Evolutionary conservation across 805 yeast species (phyloP).

Genomic region (Teunomyces funiuensis): DNA sequence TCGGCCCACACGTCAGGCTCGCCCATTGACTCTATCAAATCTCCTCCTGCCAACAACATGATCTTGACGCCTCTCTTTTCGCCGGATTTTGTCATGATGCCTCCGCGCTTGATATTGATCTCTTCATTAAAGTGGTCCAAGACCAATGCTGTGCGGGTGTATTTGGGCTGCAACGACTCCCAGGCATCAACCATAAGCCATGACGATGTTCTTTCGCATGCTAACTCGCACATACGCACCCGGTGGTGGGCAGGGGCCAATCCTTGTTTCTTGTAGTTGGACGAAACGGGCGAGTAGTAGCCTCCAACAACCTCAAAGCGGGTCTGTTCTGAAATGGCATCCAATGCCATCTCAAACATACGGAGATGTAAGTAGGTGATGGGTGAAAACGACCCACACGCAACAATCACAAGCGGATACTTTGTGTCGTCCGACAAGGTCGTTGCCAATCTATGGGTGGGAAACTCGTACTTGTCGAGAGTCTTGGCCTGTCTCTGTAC

Average conservation of each 20-base stretch:
- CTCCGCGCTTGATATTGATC: conserved; percentile 86
- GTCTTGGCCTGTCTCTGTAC: conserved; percentile 80
- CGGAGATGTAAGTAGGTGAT: conserved; percentile 91
- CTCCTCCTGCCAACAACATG: conserved; percentile 97
- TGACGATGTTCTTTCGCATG: conserved; percentile 92
- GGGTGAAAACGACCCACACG: conserved; percentile 97
- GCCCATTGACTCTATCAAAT: conserved; percentile 97
- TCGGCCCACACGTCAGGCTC: conserved; percentile 99
- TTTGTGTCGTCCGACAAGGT: conserved; percentile 70
- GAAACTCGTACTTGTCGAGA: conserved; percentile 72
- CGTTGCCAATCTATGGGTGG: conserved; percentile 79
- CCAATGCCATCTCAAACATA: conserved; percentile 99
- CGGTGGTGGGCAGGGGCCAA: conserved; percentile 86
- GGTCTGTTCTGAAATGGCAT: conserved; percentile 86
- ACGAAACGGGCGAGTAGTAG: conserved; percentile 90
- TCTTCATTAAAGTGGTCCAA: conserved; percentile 96
- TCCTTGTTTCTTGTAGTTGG: conserved; percentile 90
- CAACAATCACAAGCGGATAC: conserved; percentile 89
- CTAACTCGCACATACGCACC: conserved; percentile 97
- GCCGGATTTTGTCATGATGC: conserved; percentile 62
- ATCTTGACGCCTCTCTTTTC: conserved; percentile 80
- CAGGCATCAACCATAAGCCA: conserved; percentile 99
- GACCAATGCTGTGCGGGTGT: conserved; percentile 92
- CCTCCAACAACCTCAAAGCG: conserved; percentile 96
- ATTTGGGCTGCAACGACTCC: conserved; percentile 90